Percentiles rank a stretch among this genome's conserved stretches.
Conservation (phyloP, 2,329 filamentous ascomycete genomes). For the Monilinia aucupariae region DNA sequence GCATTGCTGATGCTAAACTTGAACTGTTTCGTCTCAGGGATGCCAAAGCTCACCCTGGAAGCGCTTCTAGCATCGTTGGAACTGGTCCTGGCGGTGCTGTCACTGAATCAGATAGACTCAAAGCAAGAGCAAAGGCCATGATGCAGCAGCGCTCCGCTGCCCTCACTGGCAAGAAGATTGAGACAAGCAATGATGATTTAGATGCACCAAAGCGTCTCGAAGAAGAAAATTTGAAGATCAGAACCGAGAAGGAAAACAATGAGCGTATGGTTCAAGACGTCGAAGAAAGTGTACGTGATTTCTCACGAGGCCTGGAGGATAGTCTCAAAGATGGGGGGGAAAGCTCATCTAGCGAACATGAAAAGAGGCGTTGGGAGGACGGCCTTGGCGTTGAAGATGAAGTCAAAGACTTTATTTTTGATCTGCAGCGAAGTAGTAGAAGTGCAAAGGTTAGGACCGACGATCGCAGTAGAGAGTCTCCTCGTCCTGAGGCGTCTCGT, state of each 20-base stretch:
- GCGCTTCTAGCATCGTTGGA: conserved; percentile 75
- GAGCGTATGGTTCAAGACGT: conserved; percentile 96
- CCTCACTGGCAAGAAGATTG: conserved; percentile 75
- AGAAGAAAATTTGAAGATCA: conserved; percentile 75
- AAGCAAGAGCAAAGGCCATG: conserved; percentile 92
- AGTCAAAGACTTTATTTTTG: conserved; percentile 96
- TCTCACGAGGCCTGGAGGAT: conserved; percentile 77
- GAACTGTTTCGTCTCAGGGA: conserved; percentile 93
- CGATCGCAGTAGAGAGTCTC: conserved; percentile 41
- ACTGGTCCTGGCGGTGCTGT: conserved; percentile 86
- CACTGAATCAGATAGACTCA: conserved; percentile 89
- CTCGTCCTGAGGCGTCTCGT: conserved; percentile 38
- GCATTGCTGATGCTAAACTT: conserved; percentile 83
- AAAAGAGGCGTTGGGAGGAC: conserved; percentile 92
- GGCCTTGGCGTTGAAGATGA: conserved; percentile 93
- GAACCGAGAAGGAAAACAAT: conserved; percentile 84
- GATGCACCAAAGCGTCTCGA: conserved; percentile 81
- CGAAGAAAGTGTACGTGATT: conserved; percentile 90
- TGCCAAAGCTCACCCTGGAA: conserved; percentile 82
- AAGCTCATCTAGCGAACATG: conserved; percentile 76
- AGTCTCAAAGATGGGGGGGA: conserved; percentile 75
- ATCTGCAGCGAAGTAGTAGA: conserved; percentile 81
- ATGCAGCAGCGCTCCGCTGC: conserved; percentile 98
- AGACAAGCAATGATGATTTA: conserved; percentile 62
- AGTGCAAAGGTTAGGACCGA: conserved; percentile 62